These are phyloP conservation scores for Chamaenerion angustifolium DNA, from an alignment of 345 rosid genomes.

Conservation along the genomic window DNA sequence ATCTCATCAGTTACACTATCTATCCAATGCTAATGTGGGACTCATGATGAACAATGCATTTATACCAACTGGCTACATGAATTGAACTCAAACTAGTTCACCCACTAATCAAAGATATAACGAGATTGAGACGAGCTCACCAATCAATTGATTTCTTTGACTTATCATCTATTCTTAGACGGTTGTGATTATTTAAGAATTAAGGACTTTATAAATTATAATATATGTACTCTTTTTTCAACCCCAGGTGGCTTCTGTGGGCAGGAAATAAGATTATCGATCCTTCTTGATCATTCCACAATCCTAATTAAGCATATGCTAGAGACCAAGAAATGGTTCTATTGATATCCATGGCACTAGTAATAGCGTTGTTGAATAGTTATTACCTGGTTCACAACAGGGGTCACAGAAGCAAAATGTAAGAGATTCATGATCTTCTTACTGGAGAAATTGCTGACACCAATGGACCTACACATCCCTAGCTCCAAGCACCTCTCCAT, in stretches of 20 bases:
- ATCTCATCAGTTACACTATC: too few species aligned
- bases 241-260: background rate
- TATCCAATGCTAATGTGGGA: too few species aligned
- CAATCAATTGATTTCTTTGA: background rate
- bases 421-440: constrained; percentile 37
- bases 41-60: too few species aligned
- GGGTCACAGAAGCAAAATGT: constrained; percentile 50
- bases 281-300: too few species aligned
- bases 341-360: too few species aligned
- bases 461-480: constrained; percentile 60
- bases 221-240: too few species aligned
- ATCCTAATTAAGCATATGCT: too few species aligned
- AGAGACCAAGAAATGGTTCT: too few species aligned
- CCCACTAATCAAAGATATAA: background rate
- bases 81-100: background rate
- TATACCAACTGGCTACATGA: background rate
- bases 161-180: too few species aligned
- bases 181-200: too few species aligned
- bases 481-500: constrained; percentile 71
- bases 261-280: background rate
- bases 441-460: constrained; percentile 85
- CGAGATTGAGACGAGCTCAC: too few species aligned
- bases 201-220: background rate
- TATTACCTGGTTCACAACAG: constrained; percentile 63
- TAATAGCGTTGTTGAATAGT: too few species aligned